Base-by-base conservation (phyloP, 2,329 filamentous ascomycete genomes). In the Colletotrichum limetticola region DNA sequence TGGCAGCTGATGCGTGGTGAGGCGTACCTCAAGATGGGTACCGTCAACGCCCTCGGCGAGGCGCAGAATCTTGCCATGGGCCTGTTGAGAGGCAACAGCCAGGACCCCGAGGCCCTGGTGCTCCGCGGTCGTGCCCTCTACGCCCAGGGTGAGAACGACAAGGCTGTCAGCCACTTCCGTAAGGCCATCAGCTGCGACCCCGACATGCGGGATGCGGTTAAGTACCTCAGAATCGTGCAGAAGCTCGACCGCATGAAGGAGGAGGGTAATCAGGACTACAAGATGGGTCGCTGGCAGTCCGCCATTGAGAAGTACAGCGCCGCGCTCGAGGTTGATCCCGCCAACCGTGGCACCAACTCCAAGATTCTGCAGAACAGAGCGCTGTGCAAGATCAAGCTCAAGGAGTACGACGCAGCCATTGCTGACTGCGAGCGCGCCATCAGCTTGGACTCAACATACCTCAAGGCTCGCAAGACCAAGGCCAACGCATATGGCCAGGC, bases 321-420 rank as follows among this genome's bases (percentile, higher is more conserved):
- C 74, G 96, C 96, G 57, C 86, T 99, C 42, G 91, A 93, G 60
- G 91, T 99, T 60, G 97, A 99, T 82, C 93, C 95, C 0, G 82
- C 88, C 67, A 98, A 98, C 88, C 94, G 94, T 84, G 93, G 94
- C 78, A 98, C 94, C 78, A 98, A 98, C 83, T 93, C 96, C 24
- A 98, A 98, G 87, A 91, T 98, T 61, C 88, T 97, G 63, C 95
- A 97, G 83, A 99, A 99, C 86, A 90, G 97, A 74, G 97, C 97
- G 1, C 89, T 97, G 78, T 97, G 95, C 83, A 91, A 92, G 75
- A 91, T 93, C 72, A 93, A 93, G 86, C 88, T 98, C 66, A 97
- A 97, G 88, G 90, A 95, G 77, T 98, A 92, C 83, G 91, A 93
- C 28, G 89, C 90, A 24, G 95, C 97, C 32, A 93, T 98, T 76